Evolutionary conservation across 345 rosid genomes (phyloP).

Genomic region (Pugionium cornutum): DNA sequence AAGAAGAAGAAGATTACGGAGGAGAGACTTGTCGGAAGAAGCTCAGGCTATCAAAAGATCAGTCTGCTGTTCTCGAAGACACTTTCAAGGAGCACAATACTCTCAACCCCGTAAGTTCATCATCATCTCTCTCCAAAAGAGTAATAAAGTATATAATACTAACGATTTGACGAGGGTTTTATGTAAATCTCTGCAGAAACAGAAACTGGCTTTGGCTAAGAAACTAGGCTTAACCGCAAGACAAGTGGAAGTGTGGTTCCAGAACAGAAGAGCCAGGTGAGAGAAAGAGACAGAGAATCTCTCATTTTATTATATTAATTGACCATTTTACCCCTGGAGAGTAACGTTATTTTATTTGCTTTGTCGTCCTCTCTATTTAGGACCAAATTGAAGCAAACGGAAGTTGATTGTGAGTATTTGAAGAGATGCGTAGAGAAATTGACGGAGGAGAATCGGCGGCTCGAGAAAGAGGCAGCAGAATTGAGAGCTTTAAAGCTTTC

Average conservation of each 20-base stretch:
- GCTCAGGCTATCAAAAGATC: slow-evolving; percentile 91
- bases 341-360: neutral
- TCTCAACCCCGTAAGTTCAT: slow-evolving; percentile 87
- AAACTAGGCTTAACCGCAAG: slow-evolving; percentile 83
- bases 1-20: slow-evolving; percentile 81
- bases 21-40: slow-evolving; percentile 95
- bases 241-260: slow-evolving; percentile 99
- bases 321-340: slow-evolving; percentile 11
- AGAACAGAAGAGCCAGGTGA: slow-evolving; percentile 96
- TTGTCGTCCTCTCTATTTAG: slow-evolving; percentile 35
- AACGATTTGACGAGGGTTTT: slow-evolving; percentile 12
- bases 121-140: neutral
- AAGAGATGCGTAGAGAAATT: slow-evolving; percentile 91
- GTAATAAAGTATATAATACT: neutral
- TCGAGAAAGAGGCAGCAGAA: slow-evolving; percentile 89
- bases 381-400: slow-evolving; percentile 98
- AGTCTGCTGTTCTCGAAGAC: slow-evolving; percentile 88
- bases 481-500: slow-evolving; percentile 91
- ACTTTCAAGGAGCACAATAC: slow-evolving; percentile 94
- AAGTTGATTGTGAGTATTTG: slow-evolving; percentile 93
- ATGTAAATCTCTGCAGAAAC: slow-evolving; percentile 59
- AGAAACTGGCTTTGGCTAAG: slow-evolving; percentile 82
- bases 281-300: slow-evolving; percentile 10
- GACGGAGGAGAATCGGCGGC: slow-evolving; percentile 86
- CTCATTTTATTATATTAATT: neutral